Percentiles rank a stretch among this genome's conserved stretches.
These are phyloP conservation scores for Cordyceps tenuipes DNA, from an alignment of 2,329 filamentous ascomycete genomes.

Conservation along the genomic window DNA sequence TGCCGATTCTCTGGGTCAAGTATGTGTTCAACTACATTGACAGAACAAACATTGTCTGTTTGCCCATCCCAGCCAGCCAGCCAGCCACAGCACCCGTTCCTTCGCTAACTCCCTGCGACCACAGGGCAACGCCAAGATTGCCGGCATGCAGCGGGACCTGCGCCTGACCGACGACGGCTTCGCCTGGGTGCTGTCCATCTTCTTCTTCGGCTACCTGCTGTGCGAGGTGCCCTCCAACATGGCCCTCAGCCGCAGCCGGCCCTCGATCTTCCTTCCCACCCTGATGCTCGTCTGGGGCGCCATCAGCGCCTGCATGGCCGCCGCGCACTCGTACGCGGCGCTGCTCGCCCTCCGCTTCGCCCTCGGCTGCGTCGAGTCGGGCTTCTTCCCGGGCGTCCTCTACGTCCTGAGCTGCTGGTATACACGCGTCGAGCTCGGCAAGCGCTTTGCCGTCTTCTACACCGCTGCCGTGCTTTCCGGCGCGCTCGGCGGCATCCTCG, in stretches of 20 bases:
- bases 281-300: constrained; percentile 47
- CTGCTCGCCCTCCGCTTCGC: constrained; percentile 40
- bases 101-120: neutral
- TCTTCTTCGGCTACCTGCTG: constrained; percentile 49
- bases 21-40: constrained; percentile 24
- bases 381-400: constrained; percentile 48
- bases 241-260: constrained; percentile 42
- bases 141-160: constrained; percentile 42
- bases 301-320: constrained; percentile 45
- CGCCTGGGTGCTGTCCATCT: constrained; percentile 49
- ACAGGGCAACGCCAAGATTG: constrained; percentile 50
- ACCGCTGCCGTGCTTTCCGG: constrained; percentile 46
- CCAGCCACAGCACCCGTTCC: neutral
- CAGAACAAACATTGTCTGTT: constrained; percentile 22
- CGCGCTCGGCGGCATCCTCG: constrained; percentile 50
- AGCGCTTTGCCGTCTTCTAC: constrained; percentile 47
- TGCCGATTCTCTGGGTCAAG: constrained; percentile 47
- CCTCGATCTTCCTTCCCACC: constrained; percentile 43
- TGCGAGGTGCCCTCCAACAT: constrained; percentile 50
- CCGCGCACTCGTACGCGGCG: constrained; percentile 37
- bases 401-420: constrained; percentile 51
- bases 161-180: constrained; percentile 38
- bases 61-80: neutral
- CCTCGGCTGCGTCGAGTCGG: constrained; percentile 48
- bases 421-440: constrained; percentile 45